Percentiles rank a stretch among this genome's conserved stretches.
Conservation (phyloP, 495 filamentous ascomycete genomes). For the Daldinia vernicosa region DNA sequence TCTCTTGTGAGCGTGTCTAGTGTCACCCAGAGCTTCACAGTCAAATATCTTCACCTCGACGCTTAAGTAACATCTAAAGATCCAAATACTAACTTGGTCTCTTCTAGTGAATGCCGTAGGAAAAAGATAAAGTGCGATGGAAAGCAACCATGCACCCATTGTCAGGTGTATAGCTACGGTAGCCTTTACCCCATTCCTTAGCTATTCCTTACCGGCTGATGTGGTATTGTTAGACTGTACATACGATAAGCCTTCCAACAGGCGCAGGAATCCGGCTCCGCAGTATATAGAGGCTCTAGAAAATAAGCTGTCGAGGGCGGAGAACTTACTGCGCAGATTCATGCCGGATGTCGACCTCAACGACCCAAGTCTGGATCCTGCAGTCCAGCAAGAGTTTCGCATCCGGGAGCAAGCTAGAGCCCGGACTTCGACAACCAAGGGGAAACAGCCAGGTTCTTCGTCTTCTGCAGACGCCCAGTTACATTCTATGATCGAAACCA, state of each 20-base stretch:
- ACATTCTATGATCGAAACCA: constrained; percentile 93
- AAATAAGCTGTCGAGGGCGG: constrained; percentile 81
- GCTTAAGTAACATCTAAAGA: background rate
- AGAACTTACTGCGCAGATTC: constrained; percentile 79
- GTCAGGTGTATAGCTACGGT: constrained; percentile 99
- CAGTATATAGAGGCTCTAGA: constrained; percentile 96
- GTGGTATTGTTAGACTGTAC: constrained; percentile 76
- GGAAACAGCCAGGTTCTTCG: constrained; percentile 50
- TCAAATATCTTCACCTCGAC: background rate
- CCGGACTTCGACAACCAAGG: constrained; percentile 47
- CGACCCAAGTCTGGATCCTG: constrained; percentile 79
- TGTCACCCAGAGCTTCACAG: background rate
- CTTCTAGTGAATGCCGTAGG: constrained; percentile 76
- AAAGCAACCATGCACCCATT: constrained; percentile 97
- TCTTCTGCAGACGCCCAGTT: constrained; percentile 72
- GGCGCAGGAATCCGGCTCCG: constrained; percentile 91
- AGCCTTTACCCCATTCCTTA: constrained; percentile 47
- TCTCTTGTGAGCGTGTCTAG: background rate
- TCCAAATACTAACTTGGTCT: constrained; percentile 19
- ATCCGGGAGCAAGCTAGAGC: constrained; percentile 56
- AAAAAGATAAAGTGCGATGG: constrained; percentile 99
- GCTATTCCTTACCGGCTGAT: constrained; percentile 46
- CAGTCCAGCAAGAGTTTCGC: constrained; percentile 66
- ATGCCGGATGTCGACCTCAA: constrained; percentile 86
- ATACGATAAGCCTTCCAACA: constrained; percentile 97